Base-by-base conservation (phyloP, 305 asterid species). In the Lippia alba region DNA sequence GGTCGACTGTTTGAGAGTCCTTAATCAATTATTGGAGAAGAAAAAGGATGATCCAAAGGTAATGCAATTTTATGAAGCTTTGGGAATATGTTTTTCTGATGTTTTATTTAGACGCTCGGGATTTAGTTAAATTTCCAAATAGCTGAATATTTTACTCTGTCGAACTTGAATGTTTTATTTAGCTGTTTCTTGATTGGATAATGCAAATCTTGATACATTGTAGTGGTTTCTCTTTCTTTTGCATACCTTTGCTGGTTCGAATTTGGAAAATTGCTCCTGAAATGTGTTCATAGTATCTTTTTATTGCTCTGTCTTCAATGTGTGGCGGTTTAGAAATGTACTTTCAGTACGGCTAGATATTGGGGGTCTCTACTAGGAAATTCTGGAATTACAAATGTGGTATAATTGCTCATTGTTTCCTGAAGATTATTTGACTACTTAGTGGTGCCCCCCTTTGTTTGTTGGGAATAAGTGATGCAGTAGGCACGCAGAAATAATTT, bases 41-140 rank as follows among this genome's bases (percentile, higher is more conserved):
- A 89, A 86, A 73, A 80, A 70, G 48, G 80, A 76, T 78, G 96
- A 87, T 89, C 96, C 86, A 1, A 90, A 87, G 95, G 98, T 88
- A 32, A 63, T 58, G 8, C 67, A 12, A 19, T 63, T n/a, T 41
- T 15, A 15, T 20, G 64, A 50, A 20, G 20, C 36, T 17, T 40
- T 41, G 15, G 0, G 40, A 62, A 30, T 67, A 0, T 18, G 4
- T 33, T 61, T 53, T 55, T 16, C 5, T 17, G 17, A n/a, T 34
- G 15, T 39, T 39, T 54, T 60, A 14, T 15, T 63, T 61, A 44
- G 8, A 33, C 53, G 44, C 57, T 63, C 18, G 61, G 48, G 39
- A 55, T 45, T 62, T 24, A 48, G 59, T 50, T 61, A 32, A 24
- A 51, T n/a, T 59, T 55, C 40, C 53, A 12, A 45, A 39, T 8